Base-by-base conservation (phyloP, 768 basidiomycete species). In the Ramaria rubella region DNA sequence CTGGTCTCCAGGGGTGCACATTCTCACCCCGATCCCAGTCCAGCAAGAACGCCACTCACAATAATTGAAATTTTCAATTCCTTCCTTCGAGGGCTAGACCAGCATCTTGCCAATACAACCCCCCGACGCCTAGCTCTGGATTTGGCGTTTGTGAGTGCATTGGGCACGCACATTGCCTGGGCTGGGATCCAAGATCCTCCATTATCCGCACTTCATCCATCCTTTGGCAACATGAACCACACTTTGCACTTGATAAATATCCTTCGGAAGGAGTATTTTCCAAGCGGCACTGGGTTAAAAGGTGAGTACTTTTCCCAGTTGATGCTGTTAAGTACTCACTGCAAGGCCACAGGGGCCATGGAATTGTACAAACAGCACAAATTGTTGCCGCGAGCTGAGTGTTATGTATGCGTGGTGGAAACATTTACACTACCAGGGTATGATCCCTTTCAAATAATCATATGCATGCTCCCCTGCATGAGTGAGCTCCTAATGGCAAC, bases 101-200 rank as follows among this genome's bases (percentile, higher is more conserved):
- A 67, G 68, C 62, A 62, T 45, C 63, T 69, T 0, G 63, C 65
- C 0, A 67, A 69, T 51, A 61, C 64, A 19, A 68, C 67, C 14
- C 67, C 67, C 12, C 58, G 62, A 19, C 62, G 60, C 19, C 59
- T 67, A 11, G 43, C 64, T 38, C 40, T 63, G 6, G 63, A 69
- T 40, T 62, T 61, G 8, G 65, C 61, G 2, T 69, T 69, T 44
- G 62, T 67, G 36, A 6, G 19, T 6, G 49, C 42, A 3, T 49
- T 64, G 14, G 60, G 59, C 1, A 21, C 53, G 15, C 9, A 43
- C 4, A 59, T 68, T 14, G 53, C 55, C 8, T 68, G 66, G 65
- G 49, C 27, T 5, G 33, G 44, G 29, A 26, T 44, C 5, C 40
- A 49, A 17, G 42, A 50, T 19, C 62, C 62, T 23, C 49, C 52